phyloP scores from a whole-genome alignment of 148 eudicot species.

The Suaeda aralocaspica region DNA sequence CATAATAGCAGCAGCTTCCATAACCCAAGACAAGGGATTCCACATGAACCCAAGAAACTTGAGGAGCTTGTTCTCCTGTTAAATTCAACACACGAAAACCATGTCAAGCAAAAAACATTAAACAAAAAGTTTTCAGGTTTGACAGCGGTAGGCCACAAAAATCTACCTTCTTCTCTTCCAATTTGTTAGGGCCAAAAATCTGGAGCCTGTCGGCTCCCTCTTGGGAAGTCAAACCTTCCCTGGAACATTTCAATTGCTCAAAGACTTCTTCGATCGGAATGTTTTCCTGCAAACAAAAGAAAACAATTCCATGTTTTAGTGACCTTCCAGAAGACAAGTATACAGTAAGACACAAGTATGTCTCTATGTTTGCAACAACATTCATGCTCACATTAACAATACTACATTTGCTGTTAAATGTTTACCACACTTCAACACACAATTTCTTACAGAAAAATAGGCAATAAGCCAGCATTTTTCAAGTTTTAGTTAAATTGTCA shows the following conservation, averaged over 20 bases:
- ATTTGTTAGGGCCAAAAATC: constrained; percentile 86
- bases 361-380: no score
- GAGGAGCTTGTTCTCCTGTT: constrained; percentile 89
- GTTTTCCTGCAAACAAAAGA: constrained; percentile 50
- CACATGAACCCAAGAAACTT: constrained; percentile 98
- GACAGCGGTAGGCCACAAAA: not conserved
- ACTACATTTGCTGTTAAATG: not conserved
- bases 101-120: not conserved
- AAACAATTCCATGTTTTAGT: not conserved
- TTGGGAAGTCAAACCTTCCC: constrained; percentile 62
- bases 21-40: constrained; percentile 98
- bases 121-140: not conserved
- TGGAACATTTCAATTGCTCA: constrained; percentile 78
- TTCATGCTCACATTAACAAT: no score
- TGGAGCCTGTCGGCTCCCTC: constrained; percentile 84
- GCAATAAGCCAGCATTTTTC: no score
- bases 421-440: not conserved
- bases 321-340: not conserved
- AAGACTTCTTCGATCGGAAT: constrained; percentile 97
- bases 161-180: constrained; percentile 83
- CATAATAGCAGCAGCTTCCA: constrained; percentile 96
- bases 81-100: not conserved
- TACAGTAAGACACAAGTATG: not conserved
- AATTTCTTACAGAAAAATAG: no score
- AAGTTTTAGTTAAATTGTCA: no score